Percentiles rank a stretch among this genome's conserved stretches.
Evolutionary conservation across 2,329 filamentous ascomycete genomes (phyloP).

Genomic region (Fusarium duplospermum): DNA sequence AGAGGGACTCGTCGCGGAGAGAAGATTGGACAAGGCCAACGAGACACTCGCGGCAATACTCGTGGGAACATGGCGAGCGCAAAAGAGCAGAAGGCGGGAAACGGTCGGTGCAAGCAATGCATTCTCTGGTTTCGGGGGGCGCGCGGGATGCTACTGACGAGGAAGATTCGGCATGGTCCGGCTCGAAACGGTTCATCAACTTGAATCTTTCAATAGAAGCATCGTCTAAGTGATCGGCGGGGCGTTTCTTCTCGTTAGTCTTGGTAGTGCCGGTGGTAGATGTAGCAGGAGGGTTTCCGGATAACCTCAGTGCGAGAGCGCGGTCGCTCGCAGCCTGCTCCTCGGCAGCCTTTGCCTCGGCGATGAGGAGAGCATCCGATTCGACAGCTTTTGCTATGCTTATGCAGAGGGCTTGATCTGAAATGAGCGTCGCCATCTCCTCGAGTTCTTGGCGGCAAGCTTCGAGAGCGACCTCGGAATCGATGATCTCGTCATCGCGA

Average conservation of each 20-base stretch:
- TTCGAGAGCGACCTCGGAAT: slow-evolving; percentile 9
- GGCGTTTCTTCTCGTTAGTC: background rate
- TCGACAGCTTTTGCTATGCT: slow-evolving; percentile 25
- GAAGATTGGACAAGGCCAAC: slow-evolving; percentile 55
- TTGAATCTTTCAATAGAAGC: background rate
- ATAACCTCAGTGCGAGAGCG: slow-evolving; percentile 2
- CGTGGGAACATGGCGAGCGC: slow-evolving; percentile 54
- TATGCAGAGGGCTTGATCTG: background rate
- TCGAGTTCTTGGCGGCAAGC: slow-evolving; percentile 7
- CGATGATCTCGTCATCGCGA: background rate
- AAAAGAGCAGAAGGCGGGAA: background rate
- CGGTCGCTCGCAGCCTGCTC: slow-evolving; percentile 3
- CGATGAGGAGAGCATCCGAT: background rate
- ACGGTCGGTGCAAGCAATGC: slow-evolving; percentile 5
- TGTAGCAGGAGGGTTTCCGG: background rate
- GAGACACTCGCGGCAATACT: slow-evolving; percentile 65
- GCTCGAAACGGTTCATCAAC: background rate
- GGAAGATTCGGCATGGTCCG: background rate
- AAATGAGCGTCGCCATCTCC: background rate
- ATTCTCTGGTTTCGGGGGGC: background rate
- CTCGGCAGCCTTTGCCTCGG: background rate
- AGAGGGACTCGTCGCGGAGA: slow-evolving; percentile 61
- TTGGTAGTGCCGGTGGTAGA: background rate
- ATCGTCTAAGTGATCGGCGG: background rate
- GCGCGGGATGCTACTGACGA: background rate